Evolutionary conservation across 164 flowering plant species (phyloP), one percentile per base, ranked within the genome.

Genomic region (Dillenia turbinata): DNA sequence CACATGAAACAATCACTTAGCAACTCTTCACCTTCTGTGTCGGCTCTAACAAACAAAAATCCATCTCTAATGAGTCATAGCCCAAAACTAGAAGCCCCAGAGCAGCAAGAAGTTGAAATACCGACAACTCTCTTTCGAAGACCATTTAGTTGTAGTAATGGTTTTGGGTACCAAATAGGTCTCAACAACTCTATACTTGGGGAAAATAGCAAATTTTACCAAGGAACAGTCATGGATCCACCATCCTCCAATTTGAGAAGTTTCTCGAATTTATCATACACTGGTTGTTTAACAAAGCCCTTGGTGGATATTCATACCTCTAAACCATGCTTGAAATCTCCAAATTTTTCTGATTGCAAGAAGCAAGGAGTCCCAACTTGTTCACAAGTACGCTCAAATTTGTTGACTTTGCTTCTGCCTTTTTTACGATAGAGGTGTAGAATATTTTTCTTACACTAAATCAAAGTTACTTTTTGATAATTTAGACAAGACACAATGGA

Each of bases 401-500:
- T 16, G 10, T 22, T 49, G 1, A 26, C 22, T 40, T 12, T 48
- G 17, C 10, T 10, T 47, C 33, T 15, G 9, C 47, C 1, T 24
- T 67, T 54, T 54, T 54, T 40, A 22, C 54, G 40, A 33, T 33
- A 4, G 40, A 33, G 40, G 7, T 33, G 7, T 33, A 33, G 4
- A 33, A 33, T 33, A 33, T 33, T 33, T 33, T 33, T 33, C 6
- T 4, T 5, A 33, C 6, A 33, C 40, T 33, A 33, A 33, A 33
- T 33, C 40, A 5, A 33, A 33, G 7, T 33, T 33, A 33, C 40
- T 33, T 33, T 33, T 33, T 33, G 40, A 33, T 33, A 33, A 54
- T 68, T 59, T 61, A 79, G 84, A 63, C 60, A 15, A 86, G 69
- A 59, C 68, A 56, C 44, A 74, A 60, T 63, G 75, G 71, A 44